Conservation (phyloP, 2,329 filamentous ascomycete species). For the Massarina eburnea region DNA sequence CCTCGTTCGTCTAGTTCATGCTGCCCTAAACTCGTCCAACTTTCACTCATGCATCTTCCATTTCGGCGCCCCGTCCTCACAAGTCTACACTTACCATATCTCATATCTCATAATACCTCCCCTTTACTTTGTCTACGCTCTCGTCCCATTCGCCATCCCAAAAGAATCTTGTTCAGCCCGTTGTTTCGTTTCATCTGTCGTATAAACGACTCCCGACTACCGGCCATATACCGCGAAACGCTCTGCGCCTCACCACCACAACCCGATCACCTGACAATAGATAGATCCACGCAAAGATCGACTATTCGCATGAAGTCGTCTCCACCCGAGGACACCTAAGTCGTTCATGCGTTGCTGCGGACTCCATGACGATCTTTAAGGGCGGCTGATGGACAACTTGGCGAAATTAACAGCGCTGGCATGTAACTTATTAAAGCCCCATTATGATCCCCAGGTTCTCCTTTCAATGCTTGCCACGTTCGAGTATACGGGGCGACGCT, state of each 20-base stretch:
- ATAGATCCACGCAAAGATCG: background rate
- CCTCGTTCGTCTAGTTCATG: too few relatives aligned
- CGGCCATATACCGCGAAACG: background rate
- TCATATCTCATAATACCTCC: background rate
- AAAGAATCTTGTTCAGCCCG: background rate
- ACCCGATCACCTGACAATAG: background rate
- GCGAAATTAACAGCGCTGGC: background rate
- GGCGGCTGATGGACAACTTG: constrained; percentile 3
- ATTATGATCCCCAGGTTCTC: background rate
- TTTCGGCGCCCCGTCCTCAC: too few relatives aligned
- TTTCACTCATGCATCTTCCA: too few relatives aligned
- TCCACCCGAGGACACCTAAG: background rate
- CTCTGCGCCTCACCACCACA: background rate
- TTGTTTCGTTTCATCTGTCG: constrained; percentile 4
- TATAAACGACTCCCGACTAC: background rate
- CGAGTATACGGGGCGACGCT: too few relatives aligned
- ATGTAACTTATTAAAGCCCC: background rate
- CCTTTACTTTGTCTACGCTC: background rate
- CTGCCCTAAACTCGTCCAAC: too few relatives aligned
- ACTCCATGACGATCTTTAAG: background rate
- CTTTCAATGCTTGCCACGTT: background rate
- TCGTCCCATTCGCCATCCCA: too few relatives aligned
- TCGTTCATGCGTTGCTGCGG: constrained; percentile 1
- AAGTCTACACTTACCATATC: too few relatives aligned
- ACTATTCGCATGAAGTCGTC: background rate